phyloP scores from a whole-genome alignment of 2,329 filamentous ascomycete species.

The Metarhizium sp. region DNA sequence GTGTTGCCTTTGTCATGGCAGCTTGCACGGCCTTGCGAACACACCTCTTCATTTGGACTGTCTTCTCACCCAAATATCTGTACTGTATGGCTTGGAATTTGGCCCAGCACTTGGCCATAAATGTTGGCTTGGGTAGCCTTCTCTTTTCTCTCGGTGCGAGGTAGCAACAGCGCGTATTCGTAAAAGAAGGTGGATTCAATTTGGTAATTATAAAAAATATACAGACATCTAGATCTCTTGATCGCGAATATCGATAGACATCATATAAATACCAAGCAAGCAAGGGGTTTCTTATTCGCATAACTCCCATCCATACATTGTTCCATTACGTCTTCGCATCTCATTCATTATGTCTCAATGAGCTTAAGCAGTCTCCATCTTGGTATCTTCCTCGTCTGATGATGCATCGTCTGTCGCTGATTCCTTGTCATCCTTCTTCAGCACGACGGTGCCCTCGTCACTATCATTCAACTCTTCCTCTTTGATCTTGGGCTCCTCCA shows the following conservation, averaged over 20 bases:
- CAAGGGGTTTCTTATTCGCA: neutral
- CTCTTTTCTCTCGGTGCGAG: conserved; percentile 43
- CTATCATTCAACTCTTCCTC: conserved; percentile 35
- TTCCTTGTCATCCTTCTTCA: conserved; percentile 21
- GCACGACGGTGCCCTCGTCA: conserved; percentile 22
- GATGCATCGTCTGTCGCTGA: conserved; percentile 30
- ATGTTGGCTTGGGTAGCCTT: conserved; percentile 51
- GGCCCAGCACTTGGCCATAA: conserved; percentile 69
- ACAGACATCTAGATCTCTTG: neutral
- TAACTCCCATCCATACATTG: neutral
- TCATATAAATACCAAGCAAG: neutral
- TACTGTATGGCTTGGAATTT: conserved; percentile 85
- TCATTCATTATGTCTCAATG: neutral
- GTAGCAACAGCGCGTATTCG: neutral
- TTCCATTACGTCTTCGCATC: conserved; percentile 1
- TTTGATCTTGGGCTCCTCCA: conserved; percentile 36
- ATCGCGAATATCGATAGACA: neutral
- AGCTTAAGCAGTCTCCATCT: conserved; percentile 15
- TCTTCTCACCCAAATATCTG: conserved; percentile 94
- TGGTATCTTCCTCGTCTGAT: conserved; percentile 30
- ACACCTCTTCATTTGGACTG: conserved; percentile 97
- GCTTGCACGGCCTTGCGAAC: conserved; percentile 77
- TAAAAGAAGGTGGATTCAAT: neutral
- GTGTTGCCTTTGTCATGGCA: conserved; percentile 69
- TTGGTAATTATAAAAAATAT: neutral